Percentiles rank a stretch among this genome's conserved stretches.
Conservation (phyloP, 2,329 filamentous ascomycete genomes). For the Cercospora zeae-maydis region DNA sequence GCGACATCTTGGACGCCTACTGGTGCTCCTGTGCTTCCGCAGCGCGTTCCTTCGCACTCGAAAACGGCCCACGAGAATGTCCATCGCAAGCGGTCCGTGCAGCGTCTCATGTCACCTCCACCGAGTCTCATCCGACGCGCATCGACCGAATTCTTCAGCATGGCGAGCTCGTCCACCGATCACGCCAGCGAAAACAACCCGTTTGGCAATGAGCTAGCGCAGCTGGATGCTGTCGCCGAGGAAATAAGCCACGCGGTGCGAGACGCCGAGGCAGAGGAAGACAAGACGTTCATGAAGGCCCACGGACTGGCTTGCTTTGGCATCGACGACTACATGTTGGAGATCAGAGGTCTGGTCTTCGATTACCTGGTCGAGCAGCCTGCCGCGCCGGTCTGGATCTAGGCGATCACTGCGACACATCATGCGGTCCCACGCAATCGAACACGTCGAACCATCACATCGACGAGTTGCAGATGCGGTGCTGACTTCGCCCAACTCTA, state of each 20-base stretch:
- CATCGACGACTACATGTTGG: constrained; percentile 77
- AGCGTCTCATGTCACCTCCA: constrained; percentile 40
- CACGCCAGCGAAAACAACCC: constrained; percentile 55
- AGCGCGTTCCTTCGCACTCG: constrained; percentile 79
- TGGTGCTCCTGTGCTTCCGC: constrained; percentile 66
- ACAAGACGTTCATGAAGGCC: constrained; percentile 65
- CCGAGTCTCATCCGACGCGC: constrained; percentile 54
- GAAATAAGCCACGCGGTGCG: constrained; percentile 65
- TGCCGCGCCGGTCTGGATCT: constrained; percentile 28
- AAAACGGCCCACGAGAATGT: constrained; percentile 79
- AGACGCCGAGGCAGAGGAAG: constrained; percentile 66
- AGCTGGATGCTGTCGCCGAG: constrained; percentile 89
- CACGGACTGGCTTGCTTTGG: constrained; percentile 70
- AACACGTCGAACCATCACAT: constrained; percentile 28
- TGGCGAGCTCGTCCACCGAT: constrained; percentile 33
- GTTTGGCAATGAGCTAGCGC: constrained; percentile 83
- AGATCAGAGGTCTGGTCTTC: constrained; percentile 68
- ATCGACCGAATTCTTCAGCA: constrained; percentile 43
- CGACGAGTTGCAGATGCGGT: constrained; percentile 31
- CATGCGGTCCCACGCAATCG: constrained; percentile 28
- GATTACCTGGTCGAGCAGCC: constrained; percentile 36
- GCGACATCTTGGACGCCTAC: constrained; percentile 48
- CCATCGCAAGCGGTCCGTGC: constrained; percentile 63
- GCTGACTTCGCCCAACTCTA: neutral
- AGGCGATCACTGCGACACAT: constrained; percentile 7